These are phyloP conservation scores for Solanum raphanifolium DNA, from an alignment of 257 asterid species.

Conservation along the genomic window DNA sequence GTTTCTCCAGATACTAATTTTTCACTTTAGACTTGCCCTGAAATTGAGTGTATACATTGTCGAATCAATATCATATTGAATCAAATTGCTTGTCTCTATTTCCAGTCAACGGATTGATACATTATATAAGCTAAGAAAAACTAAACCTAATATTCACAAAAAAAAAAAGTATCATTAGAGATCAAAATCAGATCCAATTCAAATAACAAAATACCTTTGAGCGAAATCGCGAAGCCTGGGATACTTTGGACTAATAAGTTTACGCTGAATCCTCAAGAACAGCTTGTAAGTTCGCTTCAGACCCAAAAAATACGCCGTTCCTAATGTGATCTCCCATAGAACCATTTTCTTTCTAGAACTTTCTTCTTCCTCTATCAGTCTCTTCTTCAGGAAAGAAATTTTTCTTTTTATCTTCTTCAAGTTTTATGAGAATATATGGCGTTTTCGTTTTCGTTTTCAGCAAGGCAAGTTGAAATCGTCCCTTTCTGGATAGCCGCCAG, in stretches of 20 bases:
- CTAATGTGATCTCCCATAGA: conserved; percentile 87
- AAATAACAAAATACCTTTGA: conserved; percentile 31
- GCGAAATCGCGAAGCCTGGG: conserved; percentile 55
- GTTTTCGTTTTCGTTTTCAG: not conserved
- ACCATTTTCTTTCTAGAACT: conserved; percentile 39
- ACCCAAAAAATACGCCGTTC: conserved; percentile 84
- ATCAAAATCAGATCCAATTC: not conserved
- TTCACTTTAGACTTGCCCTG: not conserved
- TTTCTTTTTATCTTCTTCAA: not conserved
- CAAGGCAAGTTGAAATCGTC: not conserved
- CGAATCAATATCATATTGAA: not conserved
- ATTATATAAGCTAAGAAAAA: not conserved
- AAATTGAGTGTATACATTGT: not conserved
- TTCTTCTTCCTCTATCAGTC: not conserved
- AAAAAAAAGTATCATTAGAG: not conserved
- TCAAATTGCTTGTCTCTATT: not conserved
- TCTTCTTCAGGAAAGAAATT: not conserved
- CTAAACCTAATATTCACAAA: not conserved
- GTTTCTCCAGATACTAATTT: not conserved
- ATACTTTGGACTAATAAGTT: conserved; percentile 42
- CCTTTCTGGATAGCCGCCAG: not conserved
- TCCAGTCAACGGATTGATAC: not conserved
- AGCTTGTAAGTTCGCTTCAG: conserved; percentile 63
- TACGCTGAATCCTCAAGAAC: conserved; percentile 70
- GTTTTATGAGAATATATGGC: not conserved